Evolutionary conservation across 371 early-diverging fungal genomes (phyloP).

Genomic region (Mortierella sp.): DNA sequence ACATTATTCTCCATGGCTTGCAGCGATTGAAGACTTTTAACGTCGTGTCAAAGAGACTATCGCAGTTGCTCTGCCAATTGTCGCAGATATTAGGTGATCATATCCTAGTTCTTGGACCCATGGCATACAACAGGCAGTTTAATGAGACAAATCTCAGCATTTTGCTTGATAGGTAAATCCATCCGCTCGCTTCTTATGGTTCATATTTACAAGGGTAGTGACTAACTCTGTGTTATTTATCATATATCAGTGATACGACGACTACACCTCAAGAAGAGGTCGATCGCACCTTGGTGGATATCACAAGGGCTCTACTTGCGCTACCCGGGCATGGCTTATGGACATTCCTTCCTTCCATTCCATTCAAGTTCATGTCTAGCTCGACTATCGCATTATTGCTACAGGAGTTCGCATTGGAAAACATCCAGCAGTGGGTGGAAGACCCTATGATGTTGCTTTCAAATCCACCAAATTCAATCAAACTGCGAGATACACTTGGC

Average conservation of each 20-base stretch:
- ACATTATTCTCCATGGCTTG: conserved; percentile 29
- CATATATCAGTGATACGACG: conserved; percentile 10
- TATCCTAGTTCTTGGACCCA: conserved; percentile 44
- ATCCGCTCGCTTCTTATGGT: background rate
- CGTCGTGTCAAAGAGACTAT: conserved; percentile 58
- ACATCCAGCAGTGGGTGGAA: conserved; percentile 25
- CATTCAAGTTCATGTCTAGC: conserved; percentile 62
- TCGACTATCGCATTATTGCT: conserved; percentile 55
- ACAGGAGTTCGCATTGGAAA: conserved; percentile 39
- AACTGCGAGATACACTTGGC: conserved; percentile 43
- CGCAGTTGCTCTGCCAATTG: conserved; percentile 61
- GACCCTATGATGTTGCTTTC: conserved; percentile 22
- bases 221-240: background rate
- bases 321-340: conserved; percentile 54
- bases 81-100: conserved; percentile 52
- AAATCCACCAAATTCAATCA: conserved; percentile 36
- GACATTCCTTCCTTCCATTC: conserved; percentile 66
- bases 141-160: background rate
- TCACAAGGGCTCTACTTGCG: conserved; percentile 41
- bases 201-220: background rate
- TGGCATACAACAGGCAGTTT: conserved; percentile 2
- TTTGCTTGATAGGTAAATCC: conserved; percentile 30
- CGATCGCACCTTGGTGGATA: conserved; percentile 23
- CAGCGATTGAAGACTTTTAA: conserved; percentile 15
- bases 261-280: conserved; percentile 25